Conservation (phyloP, 371 early-diverging fungal genomes). For the Zopfochytrium polystomum region DNA sequence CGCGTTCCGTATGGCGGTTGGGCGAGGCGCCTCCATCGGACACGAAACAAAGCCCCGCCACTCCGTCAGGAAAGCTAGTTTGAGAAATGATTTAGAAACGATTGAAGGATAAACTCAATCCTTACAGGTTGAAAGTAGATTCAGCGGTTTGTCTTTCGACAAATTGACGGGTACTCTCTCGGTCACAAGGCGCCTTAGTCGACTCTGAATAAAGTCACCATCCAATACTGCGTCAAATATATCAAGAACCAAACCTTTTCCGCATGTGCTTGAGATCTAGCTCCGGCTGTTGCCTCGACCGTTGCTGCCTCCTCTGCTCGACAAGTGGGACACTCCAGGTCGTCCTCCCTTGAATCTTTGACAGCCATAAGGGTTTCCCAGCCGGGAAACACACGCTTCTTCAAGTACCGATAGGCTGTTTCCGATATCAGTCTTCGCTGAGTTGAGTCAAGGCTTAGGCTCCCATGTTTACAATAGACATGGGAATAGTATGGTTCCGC, state of each 20-base stretch:
- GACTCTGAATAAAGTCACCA: background rate
- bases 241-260: constrained; percentile 8
- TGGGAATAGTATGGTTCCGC: no score
- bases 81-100: background rate
- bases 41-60: constrained; percentile 9
- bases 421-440: background rate
- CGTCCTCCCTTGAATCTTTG: background rate
- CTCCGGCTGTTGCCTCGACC: background rate
- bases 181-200: constrained; percentile 2
- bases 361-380: background rate
- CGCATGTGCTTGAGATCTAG: background rate
- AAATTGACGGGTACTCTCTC: background rate
- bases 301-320: background rate
- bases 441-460: background rate
- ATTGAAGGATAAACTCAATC: background rate
- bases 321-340: constrained; percentile 2
- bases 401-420: background rate
- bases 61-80: background rate
- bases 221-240: background rate
- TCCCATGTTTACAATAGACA: constrained; percentile 4
- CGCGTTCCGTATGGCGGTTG: constrained; percentile 1
- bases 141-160: background rate
- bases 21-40: background rate
- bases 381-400: background rate
- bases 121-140: constrained; percentile 9